These are phyloP conservation scores for Moricandia arvensis DNA, from an alignment of 345 rosid species.

Conservation along the genomic window DNA sequence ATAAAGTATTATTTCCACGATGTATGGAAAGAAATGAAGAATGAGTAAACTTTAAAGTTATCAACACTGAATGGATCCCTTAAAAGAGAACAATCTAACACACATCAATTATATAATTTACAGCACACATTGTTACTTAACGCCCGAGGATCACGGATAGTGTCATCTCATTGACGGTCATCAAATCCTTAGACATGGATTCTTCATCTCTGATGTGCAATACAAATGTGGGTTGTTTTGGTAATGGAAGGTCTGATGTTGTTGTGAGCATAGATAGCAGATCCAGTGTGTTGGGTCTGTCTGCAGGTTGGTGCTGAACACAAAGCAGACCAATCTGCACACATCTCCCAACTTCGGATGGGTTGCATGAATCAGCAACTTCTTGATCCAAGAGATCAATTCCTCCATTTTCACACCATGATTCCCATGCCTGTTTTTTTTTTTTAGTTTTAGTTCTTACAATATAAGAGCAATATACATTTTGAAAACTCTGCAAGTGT, in stretches of 20 bases:
- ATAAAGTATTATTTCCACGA: no score
- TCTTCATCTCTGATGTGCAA: background rate
- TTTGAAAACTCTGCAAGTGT: background rate
- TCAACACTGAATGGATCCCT: no score
- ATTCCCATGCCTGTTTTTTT: conserved; percentile 26
- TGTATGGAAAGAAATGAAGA: no score
- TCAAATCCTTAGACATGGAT: background rate
- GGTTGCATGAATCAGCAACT: background rate
- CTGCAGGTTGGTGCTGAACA: conserved; percentile 18
- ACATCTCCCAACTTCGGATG: conserved; percentile 14
- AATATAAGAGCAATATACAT: background rate
- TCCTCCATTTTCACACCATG: conserved; percentile 19
- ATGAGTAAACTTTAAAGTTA: no score
- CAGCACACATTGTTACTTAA: no score
- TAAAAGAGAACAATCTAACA: no score
- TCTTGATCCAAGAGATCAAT: conserved; percentile 4
- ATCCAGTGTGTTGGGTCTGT: conserved; percentile 16
- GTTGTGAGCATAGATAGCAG: conserved; percentile 28
- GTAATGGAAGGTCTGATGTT: conserved; percentile 13
- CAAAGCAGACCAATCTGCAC: conserved; percentile 26
- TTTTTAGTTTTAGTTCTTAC: background rate
- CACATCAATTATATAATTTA: no score
- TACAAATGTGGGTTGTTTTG: conserved; percentile 10
- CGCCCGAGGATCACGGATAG: background rate
- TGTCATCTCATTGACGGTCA: background rate